Evolutionary conservation across 345 rosid species (phyloP), one percentile per base, ranked within the genome.

Genomic region (Corchorus capsularis): DNA sequence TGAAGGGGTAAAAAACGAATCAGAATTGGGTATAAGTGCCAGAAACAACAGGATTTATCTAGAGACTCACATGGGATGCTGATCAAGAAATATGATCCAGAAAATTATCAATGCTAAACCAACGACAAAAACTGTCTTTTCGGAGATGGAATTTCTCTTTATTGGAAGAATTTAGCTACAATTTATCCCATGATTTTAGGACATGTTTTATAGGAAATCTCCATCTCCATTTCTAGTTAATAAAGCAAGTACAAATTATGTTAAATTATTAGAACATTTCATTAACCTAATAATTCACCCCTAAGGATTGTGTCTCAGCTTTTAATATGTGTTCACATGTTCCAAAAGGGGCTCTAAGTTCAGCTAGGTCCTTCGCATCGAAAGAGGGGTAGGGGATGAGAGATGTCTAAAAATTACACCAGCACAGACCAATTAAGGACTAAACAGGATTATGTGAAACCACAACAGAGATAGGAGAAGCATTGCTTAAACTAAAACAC

Each of bases 401-500:
- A 43, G 53, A 43, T 45, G 70, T 66, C n/a, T 15, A 3, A 12
- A 45, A n/a, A 34, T 32, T 41, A 66, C 32, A 37, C 5, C 39
- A 27, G 27, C 27, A 27, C 27, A 27, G 27, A 27, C 55, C 19
- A 54, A 64, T 39, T 6, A 55, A 13, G 41, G 35, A 64, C 53
- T 43, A 32, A 45, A 43, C 35, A 43, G 17, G 15, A n/a, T 65
- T 43, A 2, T 45, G 68, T 45, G 35, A 65, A 65, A 19, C 52
- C 37, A 61, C 15, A 37, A 69, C 43, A 64, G 19, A 73, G 9
- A 75, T 75, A 65, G 37, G 9, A 32, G 74, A 61, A 61, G 32
- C 32, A 66, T 27, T 15, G 20, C 14, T 75, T 49, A 66, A 71
- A 65, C 50, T 63, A 39, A 50, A 71, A 59, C 63, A 63, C 41